These are phyloP conservation scores for Eucalyptus regnans DNA, from an alignment of 345 rosid genomes.

Conservation along the genomic window DNA sequence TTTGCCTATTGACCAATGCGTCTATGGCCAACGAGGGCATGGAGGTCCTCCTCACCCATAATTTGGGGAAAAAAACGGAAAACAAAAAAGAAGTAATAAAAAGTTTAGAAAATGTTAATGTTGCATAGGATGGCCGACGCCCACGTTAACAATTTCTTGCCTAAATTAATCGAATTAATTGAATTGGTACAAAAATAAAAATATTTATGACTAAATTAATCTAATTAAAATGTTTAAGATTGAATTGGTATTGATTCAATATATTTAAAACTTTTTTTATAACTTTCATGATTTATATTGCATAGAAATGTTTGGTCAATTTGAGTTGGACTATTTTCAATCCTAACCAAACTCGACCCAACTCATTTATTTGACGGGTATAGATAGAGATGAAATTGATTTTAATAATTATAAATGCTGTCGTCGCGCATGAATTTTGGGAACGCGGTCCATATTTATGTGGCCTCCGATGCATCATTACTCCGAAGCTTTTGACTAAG, in stretches of 20 bases:
- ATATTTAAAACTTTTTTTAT: too few species aligned
- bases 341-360: neutral
- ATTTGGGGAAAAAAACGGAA: too few species aligned
- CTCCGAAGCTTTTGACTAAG: neutral
- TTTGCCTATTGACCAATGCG: too few species aligned
- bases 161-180: too few species aligned
- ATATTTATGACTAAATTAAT: accelerated
- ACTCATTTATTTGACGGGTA: too few species aligned
- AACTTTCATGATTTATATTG: neutral
- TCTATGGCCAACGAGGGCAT: neutral
- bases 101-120: neutral
- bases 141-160: too few species aligned
- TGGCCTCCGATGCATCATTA: neutral
- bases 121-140: accelerated
- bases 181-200: too few species aligned
- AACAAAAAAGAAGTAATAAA: too few species aligned
- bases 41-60: neutral
- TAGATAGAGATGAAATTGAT: neutral
- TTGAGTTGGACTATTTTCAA: neutral
- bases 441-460: neutral
- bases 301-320: neutral
- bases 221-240: too few species aligned
- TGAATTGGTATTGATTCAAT: too few species aligned
- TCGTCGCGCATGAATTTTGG: neutral
- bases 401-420: neutral